Percentiles rank a stretch among this genome's conserved stretches.
Evolutionary conservation across 2,329 filamentous ascomycete genomes (phyloP).

Genomic region (Sphaerostilbella broomeana): DNA sequence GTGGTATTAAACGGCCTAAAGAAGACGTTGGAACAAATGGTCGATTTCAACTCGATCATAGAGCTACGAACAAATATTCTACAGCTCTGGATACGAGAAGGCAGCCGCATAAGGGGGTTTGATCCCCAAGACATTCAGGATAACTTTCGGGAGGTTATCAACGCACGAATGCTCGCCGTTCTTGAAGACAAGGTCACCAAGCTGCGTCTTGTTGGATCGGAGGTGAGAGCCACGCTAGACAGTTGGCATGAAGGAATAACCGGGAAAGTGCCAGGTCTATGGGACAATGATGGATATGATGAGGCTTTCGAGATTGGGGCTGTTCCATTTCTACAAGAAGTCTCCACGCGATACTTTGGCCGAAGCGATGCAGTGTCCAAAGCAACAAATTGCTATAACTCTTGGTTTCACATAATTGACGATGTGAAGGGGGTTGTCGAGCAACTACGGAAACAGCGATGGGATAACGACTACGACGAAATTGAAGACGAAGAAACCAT

Average conservation of each 20-base stretch:
- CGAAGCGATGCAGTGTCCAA: slow-evolving; percentile 59
- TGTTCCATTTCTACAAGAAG: slow-evolving; percentile 58
- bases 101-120: slow-evolving; percentile 57
- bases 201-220: slow-evolving; percentile 58
- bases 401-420: slow-evolving; percentile 69
- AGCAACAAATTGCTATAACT: slow-evolving; percentile 57
- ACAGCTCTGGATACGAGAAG: slow-evolving; percentile 68
- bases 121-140: slow-evolving; percentile 63
- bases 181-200: slow-evolving; percentile 57
- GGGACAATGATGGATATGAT: slow-evolving; percentile 58
- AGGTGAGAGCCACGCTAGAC: slow-evolving; percentile 55
- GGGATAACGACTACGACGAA: slow-evolving; percentile 69
- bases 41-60: slow-evolving; percentile 63
- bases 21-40: slow-evolving; percentile 50
- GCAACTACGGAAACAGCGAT: slow-evolving; percentile 59
- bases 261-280: slow-evolving; percentile 51
- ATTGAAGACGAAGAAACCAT: slow-evolving; percentile 68
- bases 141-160: slow-evolving; percentile 61
- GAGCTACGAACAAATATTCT: slow-evolving; percentile 63
- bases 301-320: slow-evolving; percentile 61
- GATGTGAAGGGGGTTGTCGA: slow-evolving; percentile 58
- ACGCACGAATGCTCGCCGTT: slow-evolving; percentile 57
- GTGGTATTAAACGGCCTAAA: slow-evolving; percentile 56
- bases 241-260: slow-evolving; percentile 52
- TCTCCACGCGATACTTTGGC: slow-evolving; percentile 66